These are phyloP conservation scores for Phyllosticta capitalensis DNA, from an alignment of 2,329 filamentous ascomycete species.

Conservation along the genomic window DNA sequence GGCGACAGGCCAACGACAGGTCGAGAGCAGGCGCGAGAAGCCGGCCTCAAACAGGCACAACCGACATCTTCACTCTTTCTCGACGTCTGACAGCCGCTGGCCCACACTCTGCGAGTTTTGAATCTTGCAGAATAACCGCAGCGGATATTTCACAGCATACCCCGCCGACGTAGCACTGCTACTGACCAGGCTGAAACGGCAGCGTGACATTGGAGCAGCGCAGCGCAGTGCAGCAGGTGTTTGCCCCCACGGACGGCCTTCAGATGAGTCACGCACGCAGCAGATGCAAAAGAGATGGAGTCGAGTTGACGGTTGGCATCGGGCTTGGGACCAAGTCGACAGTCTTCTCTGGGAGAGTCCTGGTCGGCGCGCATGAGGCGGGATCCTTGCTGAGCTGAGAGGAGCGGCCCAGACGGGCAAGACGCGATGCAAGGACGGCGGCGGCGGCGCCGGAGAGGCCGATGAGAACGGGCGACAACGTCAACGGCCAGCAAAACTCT, in stretches of 20 bases:
- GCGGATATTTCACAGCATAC: neutral
- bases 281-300: neutral
- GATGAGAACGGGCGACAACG: constrained; percentile 1
- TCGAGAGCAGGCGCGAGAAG: neutral
- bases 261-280: neutral
- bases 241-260: neutral
- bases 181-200: neutral
- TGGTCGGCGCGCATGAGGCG: neutral
- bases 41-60: neutral
- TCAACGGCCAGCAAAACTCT: neutral
- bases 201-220: neutral
- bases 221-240: neutral
- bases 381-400: constrained; percentile 10
- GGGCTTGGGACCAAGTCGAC: constrained; percentile 6
- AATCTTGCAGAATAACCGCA: neutral
- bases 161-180: neutral
- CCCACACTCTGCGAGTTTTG: neutral
- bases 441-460: constrained; percentile 4
- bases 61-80: neutral
- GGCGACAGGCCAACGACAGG: neutral
- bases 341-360: neutral
- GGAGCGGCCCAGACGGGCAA: constrained; percentile 3
- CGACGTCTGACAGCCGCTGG: neutral
- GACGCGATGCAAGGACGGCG: constrained; percentile 9
- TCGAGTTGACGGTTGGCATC: constrained; percentile 2